Base-by-base conservation (phyloP, 2,329 filamentous ascomycete genomes). In the Hypocreales sp. region DNA sequence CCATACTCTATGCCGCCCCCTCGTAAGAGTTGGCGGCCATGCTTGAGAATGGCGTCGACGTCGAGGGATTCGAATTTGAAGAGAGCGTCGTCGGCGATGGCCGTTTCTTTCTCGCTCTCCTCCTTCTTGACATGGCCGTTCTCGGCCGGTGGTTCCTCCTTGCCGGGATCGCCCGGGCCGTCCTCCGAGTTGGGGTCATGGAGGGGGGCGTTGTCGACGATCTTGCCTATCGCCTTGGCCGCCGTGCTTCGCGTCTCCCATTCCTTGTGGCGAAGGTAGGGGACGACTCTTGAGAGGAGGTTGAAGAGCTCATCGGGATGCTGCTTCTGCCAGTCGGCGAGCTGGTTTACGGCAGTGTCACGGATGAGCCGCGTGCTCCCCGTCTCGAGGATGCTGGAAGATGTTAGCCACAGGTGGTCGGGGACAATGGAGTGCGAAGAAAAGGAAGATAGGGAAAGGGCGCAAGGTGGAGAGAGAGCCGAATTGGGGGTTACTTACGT, bases 231-330 rank as follows among this genome's bases (percentile, higher is more conserved):
- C 13, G 90, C 90, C 55, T 87, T 92, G 40, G 87, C 84, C 25
- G 92, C 80, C 29, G 90, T 92, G 34, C 79, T 86, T 40, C 92
- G 68, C 15, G 90, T 98, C 47, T 98, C 90, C 90, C 90, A 98
- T 47, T 86, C 87, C 50, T 87, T 93, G 40, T 90, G 87, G 32
- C 82, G 74, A 17, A 98, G 66, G 52, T 94, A 98, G 1, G 90
- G 87, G n/a, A 98, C 76, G 18, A 98, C 86, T 34, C 87, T 70
- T 17, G 83, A 87, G 9, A 98, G 67, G 6, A 98, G 67, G 47
- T 95, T 94, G 57, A 95, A 95, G 2, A 98, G 64, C 52, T 98
- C 92, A 56, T 98, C 87, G 0, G 90, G 90, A 44, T 95, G 90
- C 51, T 90, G 81, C 50, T 94, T 95, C 56, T 98, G 92, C 53